phyloP scores from a whole-genome alignment of 2,329 filamentous ascomycete species.

The Paecilomyces fulvus region DNA sequence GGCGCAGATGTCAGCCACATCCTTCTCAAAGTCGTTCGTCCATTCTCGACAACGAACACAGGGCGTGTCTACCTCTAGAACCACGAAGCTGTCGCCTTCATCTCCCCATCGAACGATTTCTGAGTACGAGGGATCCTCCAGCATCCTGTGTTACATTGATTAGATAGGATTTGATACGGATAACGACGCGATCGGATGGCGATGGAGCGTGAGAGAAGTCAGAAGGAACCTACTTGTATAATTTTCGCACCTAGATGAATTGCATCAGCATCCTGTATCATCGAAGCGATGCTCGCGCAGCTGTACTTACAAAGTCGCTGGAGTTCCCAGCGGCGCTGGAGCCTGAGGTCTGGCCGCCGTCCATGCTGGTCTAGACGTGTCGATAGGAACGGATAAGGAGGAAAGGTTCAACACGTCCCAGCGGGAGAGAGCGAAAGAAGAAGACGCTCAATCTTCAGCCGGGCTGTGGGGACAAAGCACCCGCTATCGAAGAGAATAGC shows the following conservation, averaged over 20 bases:
- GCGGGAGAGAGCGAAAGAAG: slow-evolving; percentile 6
- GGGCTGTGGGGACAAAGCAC: background rate
- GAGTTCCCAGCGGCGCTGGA: slow-evolving; percentile 62
- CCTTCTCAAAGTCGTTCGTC: slow-evolving; percentile 1
- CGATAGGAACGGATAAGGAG: slow-evolving; percentile 29
- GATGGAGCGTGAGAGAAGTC: slow-evolving; percentile 6
- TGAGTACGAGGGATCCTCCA: slow-evolving; percentile 88
- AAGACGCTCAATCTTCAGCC: slow-evolving; percentile 4
- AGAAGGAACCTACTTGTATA: slow-evolving; percentile 72
- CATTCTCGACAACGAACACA: slow-evolving; percentile 1
- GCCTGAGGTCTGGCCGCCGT: slow-evolving; percentile 35
- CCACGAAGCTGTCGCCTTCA: slow-evolving; percentile 90
- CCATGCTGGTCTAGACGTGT: slow-evolving; percentile 37
- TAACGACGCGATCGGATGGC: slow-evolving; percentile 2
- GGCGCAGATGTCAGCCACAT: slow-evolving; percentile 2
- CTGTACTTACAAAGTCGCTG: slow-evolving; percentile 79
- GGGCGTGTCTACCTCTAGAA: slow-evolving; percentile 65
- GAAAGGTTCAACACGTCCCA: slow-evolving; percentile 16
- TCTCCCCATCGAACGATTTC: slow-evolving; percentile 94
- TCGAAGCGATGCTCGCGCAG: slow-evolving; percentile 5
- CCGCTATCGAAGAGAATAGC: background rate
- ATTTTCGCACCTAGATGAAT: slow-evolving; percentile 72
- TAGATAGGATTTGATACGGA: slow-evolving; percentile 3
- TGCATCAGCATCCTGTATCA: slow-evolving; percentile 11
- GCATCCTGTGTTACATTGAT: slow-evolving; percentile 56